Percentiles rank a stretch among this genome's conserved stretches.
phyloP scores from a whole-genome alignment of 495 filamentous ascomycete species.

The Lasiosphaeris hirsuta region DNA sequence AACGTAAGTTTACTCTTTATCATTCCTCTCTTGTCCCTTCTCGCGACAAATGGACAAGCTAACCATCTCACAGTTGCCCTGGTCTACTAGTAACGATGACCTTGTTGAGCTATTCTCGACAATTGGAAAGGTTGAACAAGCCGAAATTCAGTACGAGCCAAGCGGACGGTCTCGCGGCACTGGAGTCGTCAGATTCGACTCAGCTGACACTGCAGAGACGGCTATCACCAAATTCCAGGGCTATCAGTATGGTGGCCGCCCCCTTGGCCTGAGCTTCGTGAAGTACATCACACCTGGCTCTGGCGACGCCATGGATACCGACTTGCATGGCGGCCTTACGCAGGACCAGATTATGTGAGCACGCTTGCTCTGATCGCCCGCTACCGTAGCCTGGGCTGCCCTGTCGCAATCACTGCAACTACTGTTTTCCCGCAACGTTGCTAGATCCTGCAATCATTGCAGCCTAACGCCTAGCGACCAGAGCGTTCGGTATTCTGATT shows the following conservation, averaged over 20 bases:
- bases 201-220: constrained; percentile 78
- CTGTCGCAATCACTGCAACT: no score
- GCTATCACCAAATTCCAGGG: constrained; percentile 96
- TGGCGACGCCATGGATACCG: constrained; percentile 78
- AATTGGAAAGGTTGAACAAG: constrained; percentile 95
- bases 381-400: no score
- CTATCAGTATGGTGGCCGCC: constrained; percentile 95
- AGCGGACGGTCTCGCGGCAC: constrained; percentile 94
- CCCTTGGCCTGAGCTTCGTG: constrained; percentile 86
- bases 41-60: constrained; percentile 10
- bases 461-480: neutral
- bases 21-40: neutral
- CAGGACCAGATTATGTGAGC: constrained; percentile 97
- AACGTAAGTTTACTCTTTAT: constrained; percentile 65
- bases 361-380: no score
- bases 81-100: constrained; percentile 98
- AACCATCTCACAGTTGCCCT: constrained; percentile 68
- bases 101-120: constrained; percentile 94
- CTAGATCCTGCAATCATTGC: neutral
- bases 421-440: neutral
- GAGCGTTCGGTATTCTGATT: constrained; percentile 3
- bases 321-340: constrained; percentile 71
- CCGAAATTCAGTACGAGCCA: constrained; percentile 97
- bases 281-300: constrained; percentile 71
- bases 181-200: constrained; percentile 92